Evolutionary conservation across 2,329 filamentous ascomycete genomes (phyloP).

Genomic region (Emergomyces orientalis): DNA sequence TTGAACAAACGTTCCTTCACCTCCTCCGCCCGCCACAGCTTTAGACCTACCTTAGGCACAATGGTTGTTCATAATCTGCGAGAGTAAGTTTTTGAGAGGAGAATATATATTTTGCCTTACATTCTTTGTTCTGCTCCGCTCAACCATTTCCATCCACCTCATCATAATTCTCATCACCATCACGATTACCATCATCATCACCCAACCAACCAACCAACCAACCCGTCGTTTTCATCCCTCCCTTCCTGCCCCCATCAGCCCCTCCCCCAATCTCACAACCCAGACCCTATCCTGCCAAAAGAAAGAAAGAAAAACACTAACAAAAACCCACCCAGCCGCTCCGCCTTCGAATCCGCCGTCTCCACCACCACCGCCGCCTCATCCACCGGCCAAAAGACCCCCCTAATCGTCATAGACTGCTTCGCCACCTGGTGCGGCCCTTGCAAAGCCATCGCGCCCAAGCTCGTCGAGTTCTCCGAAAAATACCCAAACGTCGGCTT

Average conservation of each 20-base stretch:
- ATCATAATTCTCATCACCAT: too few species aligned
- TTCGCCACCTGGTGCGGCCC: conserved; percentile 50
- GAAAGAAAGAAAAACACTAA: not conserved
- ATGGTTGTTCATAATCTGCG: conserved; percentile 38
- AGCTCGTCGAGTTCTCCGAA: conserved; percentile 44
- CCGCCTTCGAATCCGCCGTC: conserved; percentile 42
- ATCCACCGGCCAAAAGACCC: conserved; percentile 39
- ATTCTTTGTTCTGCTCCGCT: too few species aligned
- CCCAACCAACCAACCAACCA: too few species aligned
- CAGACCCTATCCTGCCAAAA: not conserved
- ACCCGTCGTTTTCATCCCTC: too few species aligned
- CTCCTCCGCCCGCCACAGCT: conserved; percentile 27
- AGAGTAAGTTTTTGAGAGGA: conserved; percentile 27
- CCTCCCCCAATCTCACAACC: not conserved
- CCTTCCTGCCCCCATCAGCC: too few species aligned
- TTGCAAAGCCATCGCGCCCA: conserved; percentile 46
- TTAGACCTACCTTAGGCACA: conserved; percentile 36
- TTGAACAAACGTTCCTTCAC: conserved; percentile 21
- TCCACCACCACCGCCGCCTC: conserved; percentile 43
- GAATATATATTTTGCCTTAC: not conserved
- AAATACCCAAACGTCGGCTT: conserved; percentile 44
- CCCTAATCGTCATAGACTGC: conserved; percentile 46
- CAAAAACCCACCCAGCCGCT: conserved; percentile 17
- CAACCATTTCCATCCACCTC: not conserved
- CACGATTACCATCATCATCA: too few species aligned